Evolutionary conservation across 2,329 filamentous ascomycete species (phyloP).

Genomic region (Aspergillus viridinutans): DNA sequence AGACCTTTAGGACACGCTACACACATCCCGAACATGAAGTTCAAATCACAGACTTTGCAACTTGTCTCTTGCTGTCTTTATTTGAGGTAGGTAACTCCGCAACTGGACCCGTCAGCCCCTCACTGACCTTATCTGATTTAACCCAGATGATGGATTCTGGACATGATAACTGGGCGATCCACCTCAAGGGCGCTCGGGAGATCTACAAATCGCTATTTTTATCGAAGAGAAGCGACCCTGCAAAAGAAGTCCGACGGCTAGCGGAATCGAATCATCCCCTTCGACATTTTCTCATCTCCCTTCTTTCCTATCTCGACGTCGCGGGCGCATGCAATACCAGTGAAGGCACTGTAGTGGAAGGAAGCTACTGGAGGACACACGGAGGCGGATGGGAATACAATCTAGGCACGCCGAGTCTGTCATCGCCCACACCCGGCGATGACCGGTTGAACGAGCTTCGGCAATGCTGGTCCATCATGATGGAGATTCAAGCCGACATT

Average conservation of each 20-base stretch:
- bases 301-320: constrained; percentile 39
- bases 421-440: constrained; percentile 15
- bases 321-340: constrained; percentile 37
- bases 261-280: constrained; percentile 32
- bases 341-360: constrained; percentile 35
- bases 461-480: constrained; percentile 29
- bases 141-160: constrained; percentile 37
- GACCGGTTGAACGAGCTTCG: constrained; percentile 26
- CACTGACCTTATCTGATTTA: constrained; percentile 2
- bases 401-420: constrained; percentile 29
- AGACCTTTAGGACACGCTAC: constrained; percentile 27
- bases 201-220: constrained; percentile 34
- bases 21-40: constrained; percentile 21
- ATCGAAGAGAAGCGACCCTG: constrained; percentile 18
- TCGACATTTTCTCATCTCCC: constrained; percentile 35
- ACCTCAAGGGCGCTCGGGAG: constrained; percentile 37
- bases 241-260: constrained; percentile 24
- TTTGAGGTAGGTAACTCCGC: constrained; percentile 27
- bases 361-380: constrained; percentile 38
- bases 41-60: constrained; percentile 30
- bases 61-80: constrained; percentile 31
- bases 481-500: constrained; percentile 32
- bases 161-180: constrained; percentile 36
- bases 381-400: constrained; percentile 38
- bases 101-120: not conserved